Conservation (phyloP, 306 rosid genomes). For the Styphnolobium japonicum region DNA sequence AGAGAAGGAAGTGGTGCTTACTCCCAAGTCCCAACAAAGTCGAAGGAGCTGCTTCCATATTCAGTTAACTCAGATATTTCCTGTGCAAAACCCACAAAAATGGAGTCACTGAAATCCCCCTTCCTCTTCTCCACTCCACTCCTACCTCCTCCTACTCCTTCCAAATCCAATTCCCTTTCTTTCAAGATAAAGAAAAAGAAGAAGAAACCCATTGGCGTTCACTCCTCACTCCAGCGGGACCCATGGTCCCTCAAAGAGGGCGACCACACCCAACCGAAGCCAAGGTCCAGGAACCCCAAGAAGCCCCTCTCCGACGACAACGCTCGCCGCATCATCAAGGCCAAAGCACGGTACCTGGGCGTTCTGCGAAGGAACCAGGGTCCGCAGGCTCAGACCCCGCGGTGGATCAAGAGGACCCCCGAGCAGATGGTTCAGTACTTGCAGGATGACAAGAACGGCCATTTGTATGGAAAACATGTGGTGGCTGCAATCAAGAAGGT, state of each 20-base stretch:
- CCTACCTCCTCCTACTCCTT: slow-evolving; percentile 4
- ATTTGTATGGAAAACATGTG: slow-evolving; percentile 74
- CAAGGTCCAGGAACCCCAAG: slow-evolving; percentile 51
- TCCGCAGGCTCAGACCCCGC: slow-evolving; percentile 78
- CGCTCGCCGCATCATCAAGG: slow-evolving; percentile 90
- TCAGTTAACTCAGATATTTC: too few species aligned
- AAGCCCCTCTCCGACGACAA: slow-evolving; percentile 80
- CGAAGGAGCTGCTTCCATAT: too few species aligned
- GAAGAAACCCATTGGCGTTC: slow-evolving; percentile 8
- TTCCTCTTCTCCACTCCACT: slow-evolving; percentile 41
- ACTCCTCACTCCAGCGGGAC: slow-evolving; percentile 57
- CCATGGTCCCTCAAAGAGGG: slow-evolving; percentile 76
- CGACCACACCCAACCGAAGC: slow-evolving; percentile 63
- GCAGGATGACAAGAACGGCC: slow-evolving; percentile 72
- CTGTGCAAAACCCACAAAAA: too few species aligned
- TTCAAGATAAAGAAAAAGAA: neutral
- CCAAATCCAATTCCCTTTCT: neutral
- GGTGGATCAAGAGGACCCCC: slow-evolving; percentile 83
- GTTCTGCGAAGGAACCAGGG: slow-evolving; percentile 78
- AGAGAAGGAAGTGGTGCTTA: too few species aligned
- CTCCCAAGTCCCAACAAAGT: too few species aligned
- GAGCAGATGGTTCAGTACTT: slow-evolving; percentile 89
- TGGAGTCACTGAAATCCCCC: slow-evolving; percentile 63
- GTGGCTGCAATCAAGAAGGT: slow-evolving; percentile 81
- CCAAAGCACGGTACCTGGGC: slow-evolving; percentile 61